These are phyloP conservation scores for Aspergillus latus DNA, from an alignment of 2,329 filamentous ascomycete species.

Conservation along the genomic window DNA sequence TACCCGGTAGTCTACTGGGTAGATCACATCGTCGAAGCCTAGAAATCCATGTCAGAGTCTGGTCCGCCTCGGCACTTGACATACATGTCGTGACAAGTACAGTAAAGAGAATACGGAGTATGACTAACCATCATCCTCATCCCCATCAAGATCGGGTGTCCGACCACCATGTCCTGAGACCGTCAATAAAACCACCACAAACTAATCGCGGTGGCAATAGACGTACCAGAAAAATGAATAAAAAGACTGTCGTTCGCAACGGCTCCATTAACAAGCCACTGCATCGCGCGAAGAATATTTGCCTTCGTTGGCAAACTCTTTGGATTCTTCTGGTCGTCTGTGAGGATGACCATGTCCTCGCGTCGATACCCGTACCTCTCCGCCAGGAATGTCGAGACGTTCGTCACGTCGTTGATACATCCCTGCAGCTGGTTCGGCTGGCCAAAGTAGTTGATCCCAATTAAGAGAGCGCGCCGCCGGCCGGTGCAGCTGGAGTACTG, in stretches of 20 bases:
- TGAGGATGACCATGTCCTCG: conserved; percentile 96
- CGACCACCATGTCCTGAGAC: conserved; percentile 68
- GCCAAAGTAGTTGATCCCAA: conserved; percentile 95
- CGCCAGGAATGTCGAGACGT: conserved; percentile 88
- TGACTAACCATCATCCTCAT: conserved; percentile 65
- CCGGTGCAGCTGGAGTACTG: conserved; percentile 91
- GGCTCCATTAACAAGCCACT: conserved; percentile 96
- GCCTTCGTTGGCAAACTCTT: conserved; percentile 95
- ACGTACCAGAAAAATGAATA: conserved; percentile 87
- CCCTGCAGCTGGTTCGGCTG: conserved; percentile 85
- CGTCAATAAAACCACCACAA: background rate
- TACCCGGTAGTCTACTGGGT: conserved; percentile 69
- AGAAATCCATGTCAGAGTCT: no score
- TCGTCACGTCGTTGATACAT: conserved; percentile 96
- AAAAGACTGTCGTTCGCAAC: conserved; percentile 90
- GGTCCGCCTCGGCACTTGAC: no score
- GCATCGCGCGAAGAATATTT: conserved; percentile 93
- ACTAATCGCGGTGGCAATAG: background rate
- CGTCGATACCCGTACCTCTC: conserved; percentile 85
- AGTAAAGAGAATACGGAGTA: background rate
- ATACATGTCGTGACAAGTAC: background rate
- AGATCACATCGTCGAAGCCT: conserved; percentile 73
- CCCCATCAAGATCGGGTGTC: conserved; percentile 69
- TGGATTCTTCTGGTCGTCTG: conserved; percentile 94
- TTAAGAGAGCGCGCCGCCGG: conserved; percentile 79